Evolutionary conservation across 495 filamentous ascomycete genomes (phyloP).

Genomic region (Halenospora varia): DNA sequence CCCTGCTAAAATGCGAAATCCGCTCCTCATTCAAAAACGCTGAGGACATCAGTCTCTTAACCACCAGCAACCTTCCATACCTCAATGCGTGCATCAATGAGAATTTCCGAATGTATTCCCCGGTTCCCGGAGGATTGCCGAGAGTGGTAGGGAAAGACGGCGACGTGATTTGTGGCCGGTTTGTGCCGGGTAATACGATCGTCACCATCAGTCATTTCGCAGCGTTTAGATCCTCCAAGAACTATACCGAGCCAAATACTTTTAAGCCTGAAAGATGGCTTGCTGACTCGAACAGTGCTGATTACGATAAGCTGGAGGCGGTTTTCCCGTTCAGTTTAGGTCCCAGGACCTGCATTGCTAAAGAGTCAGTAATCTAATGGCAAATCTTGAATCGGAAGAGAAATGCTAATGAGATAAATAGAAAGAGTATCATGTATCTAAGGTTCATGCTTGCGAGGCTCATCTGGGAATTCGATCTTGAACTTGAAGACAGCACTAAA

Average conservation of each 20-base stretch:
- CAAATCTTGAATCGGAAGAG: too few relatives aligned
- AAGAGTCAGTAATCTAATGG: background rate
- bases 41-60: background rate
- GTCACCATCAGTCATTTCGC: conserved; percentile 30
- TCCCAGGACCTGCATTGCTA: background rate
- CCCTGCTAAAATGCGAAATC: background rate
- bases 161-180: conserved; percentile 10
- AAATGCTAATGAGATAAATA: background rate
- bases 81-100: conserved; percentile 46
- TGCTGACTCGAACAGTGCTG: background rate
- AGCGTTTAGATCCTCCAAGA: conserved; percentile 28
- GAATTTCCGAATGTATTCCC: conserved; percentile 46
- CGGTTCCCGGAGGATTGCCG: conserved; percentile 40
- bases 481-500: background rate
- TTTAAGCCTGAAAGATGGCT: conserved; percentile 48
- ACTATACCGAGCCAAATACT: conserved; percentile 43
- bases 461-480: background rate
- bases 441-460: background rate
- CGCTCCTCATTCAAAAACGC: background rate
- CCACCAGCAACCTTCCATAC: conserved; percentile 12
- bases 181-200: conserved; percentile 6
- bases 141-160: conserved; percentile 26
- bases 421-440: background rate
- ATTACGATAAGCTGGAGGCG: background rate
- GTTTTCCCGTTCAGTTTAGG: background rate